Evolutionary conservation across 257 asterid genomes (phyloP).

Genomic region (Perilla frutescens): DNA sequence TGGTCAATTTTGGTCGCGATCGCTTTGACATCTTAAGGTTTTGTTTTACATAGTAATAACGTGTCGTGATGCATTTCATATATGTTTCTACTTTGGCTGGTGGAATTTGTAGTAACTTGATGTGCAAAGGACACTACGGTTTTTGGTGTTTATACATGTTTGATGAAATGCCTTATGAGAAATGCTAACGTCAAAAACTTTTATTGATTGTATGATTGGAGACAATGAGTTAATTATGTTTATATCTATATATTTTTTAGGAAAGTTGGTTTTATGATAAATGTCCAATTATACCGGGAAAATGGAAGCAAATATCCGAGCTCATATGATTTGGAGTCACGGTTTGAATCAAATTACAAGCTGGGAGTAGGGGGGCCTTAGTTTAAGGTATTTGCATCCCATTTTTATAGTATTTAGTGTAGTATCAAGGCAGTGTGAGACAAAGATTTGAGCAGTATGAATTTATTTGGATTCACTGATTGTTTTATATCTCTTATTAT

Average conservation of each 20-base stretch:
- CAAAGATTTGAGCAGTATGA: background rate
- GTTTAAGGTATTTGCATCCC: background rate
- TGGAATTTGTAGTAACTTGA: slow-evolving; percentile 16
- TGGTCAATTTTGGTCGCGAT: slow-evolving; percentile 79
- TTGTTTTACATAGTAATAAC: slow-evolving; percentile 3
- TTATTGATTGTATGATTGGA: background rate
- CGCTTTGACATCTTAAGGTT: slow-evolving; percentile 92
- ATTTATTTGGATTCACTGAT: slow-evolving; percentile 11
- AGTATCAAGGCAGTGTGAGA: background rate
- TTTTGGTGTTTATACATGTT: slow-evolving; percentile 28
- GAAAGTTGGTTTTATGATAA: background rate
- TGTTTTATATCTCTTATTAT: background rate
- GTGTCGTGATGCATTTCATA: slow-evolving; percentile 3
- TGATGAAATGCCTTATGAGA: slow-evolving; percentile 35
- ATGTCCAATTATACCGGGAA: background rate
- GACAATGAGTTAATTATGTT: background rate
- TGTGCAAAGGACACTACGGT: slow-evolving; percentile 4
- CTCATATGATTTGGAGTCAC: background rate
- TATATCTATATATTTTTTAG: background rate
- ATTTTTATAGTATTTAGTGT: background rate
- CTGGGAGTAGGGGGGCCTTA: background rate
- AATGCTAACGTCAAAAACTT: background rate
- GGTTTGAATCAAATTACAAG: background rate
- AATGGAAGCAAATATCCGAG: slow-evolving; percentile 4
- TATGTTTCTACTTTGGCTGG: slow-evolving; percentile 18